Evolutionary conservation across 2,329 filamentous ascomycete species (phyloP).

Genomic region (Teratosphaeria epicoccoides): DNA sequence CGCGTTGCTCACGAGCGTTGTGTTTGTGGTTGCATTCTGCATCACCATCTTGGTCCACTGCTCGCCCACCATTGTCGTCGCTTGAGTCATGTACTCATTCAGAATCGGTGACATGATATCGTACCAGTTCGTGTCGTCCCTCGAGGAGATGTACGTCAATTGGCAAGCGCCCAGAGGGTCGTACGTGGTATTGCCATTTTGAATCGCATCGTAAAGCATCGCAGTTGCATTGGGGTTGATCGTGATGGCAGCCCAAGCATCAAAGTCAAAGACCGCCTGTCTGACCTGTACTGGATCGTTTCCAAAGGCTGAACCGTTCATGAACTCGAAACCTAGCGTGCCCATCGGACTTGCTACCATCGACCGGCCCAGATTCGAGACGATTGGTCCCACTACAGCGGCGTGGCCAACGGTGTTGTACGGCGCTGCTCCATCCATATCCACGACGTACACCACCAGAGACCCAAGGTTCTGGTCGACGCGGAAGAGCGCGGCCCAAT

Average conservation of each 20-base stretch:
- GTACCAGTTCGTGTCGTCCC: slow-evolving; percentile 46
- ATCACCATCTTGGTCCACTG: slow-evolving; percentile 34
- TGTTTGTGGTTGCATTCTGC: slow-evolving; percentile 30
- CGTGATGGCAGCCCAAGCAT: slow-evolving; percentile 51
- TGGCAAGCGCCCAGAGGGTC: slow-evolving; percentile 50
- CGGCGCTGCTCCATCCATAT: slow-evolving; percentile 50
- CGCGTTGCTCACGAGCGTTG: slow-evolving; percentile 33
- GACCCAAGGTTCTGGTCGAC: slow-evolving; percentile 39
- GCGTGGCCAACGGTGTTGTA: slow-evolving; percentile 35
- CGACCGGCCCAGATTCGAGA: slow-evolving; percentile 38
- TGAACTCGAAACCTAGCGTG: slow-evolving; percentile 42
- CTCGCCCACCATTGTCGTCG: slow-evolving; percentile 40
- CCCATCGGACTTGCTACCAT: slow-evolving; percentile 30
- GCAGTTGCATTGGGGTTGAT: slow-evolving; percentile 53
- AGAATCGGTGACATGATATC: slow-evolving; percentile 46
- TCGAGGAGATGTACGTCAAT: slow-evolving; percentile 44
- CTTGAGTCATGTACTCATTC: slow-evolving; percentile 35
- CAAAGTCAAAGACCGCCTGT: slow-evolving; percentile 48
- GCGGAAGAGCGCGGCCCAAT: slow-evolving; percentile 49
- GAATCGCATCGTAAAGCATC: slow-evolving; percentile 45
- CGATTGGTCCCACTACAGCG: slow-evolving; percentile 47
- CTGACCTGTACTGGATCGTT: slow-evolving; percentile 48
- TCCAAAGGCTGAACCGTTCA: slow-evolving; percentile 41
- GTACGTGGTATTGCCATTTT: slow-evolving; percentile 47
- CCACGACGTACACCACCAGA: slow-evolving; percentile 49